Base-by-base conservation (phyloP, 1,284 basidiomycete genomes). In the Trametes versicolor region DNA sequence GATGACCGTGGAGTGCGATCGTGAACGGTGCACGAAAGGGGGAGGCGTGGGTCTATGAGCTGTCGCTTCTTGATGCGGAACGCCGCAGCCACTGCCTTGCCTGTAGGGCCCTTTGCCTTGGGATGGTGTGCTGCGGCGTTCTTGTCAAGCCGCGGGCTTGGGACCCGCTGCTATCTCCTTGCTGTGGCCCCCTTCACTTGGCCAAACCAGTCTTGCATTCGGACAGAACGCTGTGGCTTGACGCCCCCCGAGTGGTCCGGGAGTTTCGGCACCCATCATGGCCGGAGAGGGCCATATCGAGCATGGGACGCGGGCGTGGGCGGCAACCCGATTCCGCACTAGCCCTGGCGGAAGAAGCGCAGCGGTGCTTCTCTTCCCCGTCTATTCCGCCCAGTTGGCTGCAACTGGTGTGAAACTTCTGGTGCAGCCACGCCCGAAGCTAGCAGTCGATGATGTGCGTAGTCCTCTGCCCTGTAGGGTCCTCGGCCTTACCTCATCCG, bases 341-440 rank as follows among this genome's bases (percentile, higher is more conserved):
- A 66, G 64, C 34, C 52, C 62, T 48, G 56, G 66, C 52, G 43
- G 41, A n/a, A 58, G 66, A 64, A 62, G 66, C 60, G 53, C 66
- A 49, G 56, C 36, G 2, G 62, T 64, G 64, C 67, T 65, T 68
- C 70, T 65, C 65, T 67, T 62, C 62, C 51, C 45, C 65, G 60
- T 64, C 66, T 51, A 65, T 67, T 66, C 65, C 67, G 65, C 68
- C 63, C 62, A 63, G 32, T 58, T 52, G 25, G 32, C 64, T 48
- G 51, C 45, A 63, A 56, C 51, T 62, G 66, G 67, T 64, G 66
- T 60, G 64, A 63, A 66, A 45, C 60, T 55, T 55, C 53, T 52
- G 47, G 51, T 55, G 59, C 64, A 60, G 62, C 58, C 62, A 50
- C 59, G 41, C 37, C 23, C 39, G 58, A 48, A 49, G 27, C 21